phyloP scores from a whole-genome alignment of 139 green algal species.

The Spirogloea muscicola region DNA sequence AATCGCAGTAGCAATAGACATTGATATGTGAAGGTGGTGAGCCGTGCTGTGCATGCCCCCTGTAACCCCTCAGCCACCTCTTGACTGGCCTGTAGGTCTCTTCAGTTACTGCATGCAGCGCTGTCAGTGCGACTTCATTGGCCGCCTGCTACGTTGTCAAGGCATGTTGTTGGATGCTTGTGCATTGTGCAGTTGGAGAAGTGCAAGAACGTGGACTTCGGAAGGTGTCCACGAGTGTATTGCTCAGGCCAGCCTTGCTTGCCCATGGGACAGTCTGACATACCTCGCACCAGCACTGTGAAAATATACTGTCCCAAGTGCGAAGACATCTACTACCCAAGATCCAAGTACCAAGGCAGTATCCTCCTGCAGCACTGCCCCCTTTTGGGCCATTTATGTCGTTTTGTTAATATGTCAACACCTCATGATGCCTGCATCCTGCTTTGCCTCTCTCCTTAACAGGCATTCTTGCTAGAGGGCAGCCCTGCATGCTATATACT shows the following conservation, averaged over 20 bases:
- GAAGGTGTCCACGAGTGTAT: slow-evolving; percentile 80
- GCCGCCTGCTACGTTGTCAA: no score
- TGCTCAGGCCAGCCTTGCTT: slow-evolving; percentile 89
- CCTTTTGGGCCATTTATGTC: no score
- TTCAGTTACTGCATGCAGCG: no score
- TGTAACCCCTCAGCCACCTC: no score
- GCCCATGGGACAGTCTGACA: slow-evolving; percentile 81
- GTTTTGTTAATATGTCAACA: background rate
- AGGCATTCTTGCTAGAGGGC: background rate
- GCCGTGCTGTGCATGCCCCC: no score
- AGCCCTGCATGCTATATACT: no score
- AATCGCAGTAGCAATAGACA: no score
- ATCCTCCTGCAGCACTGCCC: no score
- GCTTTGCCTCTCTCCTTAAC: slow-evolving; percentile 4
- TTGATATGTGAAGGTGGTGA: no score
- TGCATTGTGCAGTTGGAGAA: slow-evolving; percentile 93
- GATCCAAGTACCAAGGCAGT: slow-evolving; percentile 77
- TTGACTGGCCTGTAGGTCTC: no score
- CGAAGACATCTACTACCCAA: slow-evolving; percentile 89
- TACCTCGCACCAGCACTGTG: slow-evolving; percentile 80
- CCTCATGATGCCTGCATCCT: background rate
- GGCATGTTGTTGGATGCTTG: no score
- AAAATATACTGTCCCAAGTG: slow-evolving; percentile 90
- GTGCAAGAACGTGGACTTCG: slow-evolving; percentile 87
- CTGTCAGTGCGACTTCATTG: no score